These are phyloP conservation scores for Sporothrix protearum DNA, from an alignment of 2,329 filamentous ascomycete species.

Conservation along the genomic window DNA sequence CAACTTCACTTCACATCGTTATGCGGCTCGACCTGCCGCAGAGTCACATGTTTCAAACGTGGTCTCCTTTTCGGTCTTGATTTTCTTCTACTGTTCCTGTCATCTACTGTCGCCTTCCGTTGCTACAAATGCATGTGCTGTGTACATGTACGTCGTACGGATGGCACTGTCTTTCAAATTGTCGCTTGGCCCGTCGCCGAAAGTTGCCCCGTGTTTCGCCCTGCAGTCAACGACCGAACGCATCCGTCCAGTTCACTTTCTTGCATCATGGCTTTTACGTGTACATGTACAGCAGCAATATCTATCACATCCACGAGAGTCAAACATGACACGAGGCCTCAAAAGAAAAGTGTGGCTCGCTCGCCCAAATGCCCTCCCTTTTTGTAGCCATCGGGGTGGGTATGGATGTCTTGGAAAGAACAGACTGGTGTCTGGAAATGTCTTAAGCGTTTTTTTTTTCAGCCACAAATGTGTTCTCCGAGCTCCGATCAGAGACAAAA, in stretches of 20 bases:
- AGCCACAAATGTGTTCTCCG: background rate
- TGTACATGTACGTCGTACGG: background rate
- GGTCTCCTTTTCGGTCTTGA: background rate
- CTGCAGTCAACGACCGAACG: background rate
- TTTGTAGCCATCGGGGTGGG: background rate
- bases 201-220: background rate
- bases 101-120: background rate
- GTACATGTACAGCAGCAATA: background rate
- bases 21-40: conserved; percentile 1
- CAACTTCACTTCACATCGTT: background rate
- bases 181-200: background rate
- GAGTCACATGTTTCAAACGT: conserved; percentile 12
- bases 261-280: background rate
- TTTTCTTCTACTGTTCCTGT: too few relatives aligned
- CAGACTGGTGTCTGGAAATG: background rate
- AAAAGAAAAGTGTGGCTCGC: background rate
- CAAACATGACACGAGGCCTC: background rate
- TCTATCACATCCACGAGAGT: background rate
- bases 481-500: background rate
- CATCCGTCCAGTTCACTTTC: background rate
- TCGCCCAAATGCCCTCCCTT: conserved; percentile 1
- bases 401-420: background rate
- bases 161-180: background rate
- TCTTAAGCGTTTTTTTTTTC: background rate
- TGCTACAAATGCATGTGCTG: background rate